Percentiles rank a stretch among this genome's conserved stretches.
Conservation (phyloP, 768 basidiomycete genomes). For the Tulasnella sp. region DNA sequence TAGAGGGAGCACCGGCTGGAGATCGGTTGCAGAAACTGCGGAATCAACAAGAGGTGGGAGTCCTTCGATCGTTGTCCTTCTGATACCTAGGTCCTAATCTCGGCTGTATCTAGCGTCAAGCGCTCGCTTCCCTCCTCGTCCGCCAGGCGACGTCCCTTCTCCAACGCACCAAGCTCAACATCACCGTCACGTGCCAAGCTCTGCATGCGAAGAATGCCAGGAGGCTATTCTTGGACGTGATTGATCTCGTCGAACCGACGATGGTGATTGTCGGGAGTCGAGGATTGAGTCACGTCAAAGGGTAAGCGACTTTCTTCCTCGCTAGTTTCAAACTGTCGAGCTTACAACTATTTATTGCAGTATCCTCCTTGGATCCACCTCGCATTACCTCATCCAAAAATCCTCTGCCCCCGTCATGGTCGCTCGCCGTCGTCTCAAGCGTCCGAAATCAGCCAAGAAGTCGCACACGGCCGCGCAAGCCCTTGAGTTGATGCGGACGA, state of each 20-base stretch:
- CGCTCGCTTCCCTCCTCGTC: conserved; percentile 73
- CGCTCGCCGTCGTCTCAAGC: conserved; percentile 80
- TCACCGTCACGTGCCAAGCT: conserved; percentile 83
- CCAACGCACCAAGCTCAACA: conserved; percentile 81
- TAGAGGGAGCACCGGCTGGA: conserved; percentile 50
- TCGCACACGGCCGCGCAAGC: conserved; percentile 49
- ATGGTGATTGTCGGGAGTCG: conserved; percentile 96
- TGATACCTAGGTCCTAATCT: too few species aligned
- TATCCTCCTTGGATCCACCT: conserved; percentile 88
- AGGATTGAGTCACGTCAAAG: conserved; percentile 77
- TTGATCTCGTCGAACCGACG: conserved; percentile 75
- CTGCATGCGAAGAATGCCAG: conserved; percentile 94
- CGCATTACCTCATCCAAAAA: conserved; percentile 89
- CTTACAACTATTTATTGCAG: conserved; percentile 31
- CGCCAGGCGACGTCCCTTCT: conserved; percentile 83
- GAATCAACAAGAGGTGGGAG: conserved; percentile 79
- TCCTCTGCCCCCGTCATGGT: conserved; percentile 97
- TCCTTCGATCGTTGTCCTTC: too few species aligned
- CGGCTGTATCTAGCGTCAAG: conserved; percentile 78
- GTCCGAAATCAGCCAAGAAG: conserved; percentile 56
- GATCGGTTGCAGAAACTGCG: conserved; percentile 73
- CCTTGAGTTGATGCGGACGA: conserved; percentile 33
- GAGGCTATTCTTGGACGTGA: conserved; percentile 47
- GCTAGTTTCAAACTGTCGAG: conserved; percentile 2
- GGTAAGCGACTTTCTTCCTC: conserved; percentile 38